These are phyloP conservation scores for Strobilomyces dryophilus DNA, from an alignment of 768 basidiomycete genomes.

Conservation along the genomic window DNA sequence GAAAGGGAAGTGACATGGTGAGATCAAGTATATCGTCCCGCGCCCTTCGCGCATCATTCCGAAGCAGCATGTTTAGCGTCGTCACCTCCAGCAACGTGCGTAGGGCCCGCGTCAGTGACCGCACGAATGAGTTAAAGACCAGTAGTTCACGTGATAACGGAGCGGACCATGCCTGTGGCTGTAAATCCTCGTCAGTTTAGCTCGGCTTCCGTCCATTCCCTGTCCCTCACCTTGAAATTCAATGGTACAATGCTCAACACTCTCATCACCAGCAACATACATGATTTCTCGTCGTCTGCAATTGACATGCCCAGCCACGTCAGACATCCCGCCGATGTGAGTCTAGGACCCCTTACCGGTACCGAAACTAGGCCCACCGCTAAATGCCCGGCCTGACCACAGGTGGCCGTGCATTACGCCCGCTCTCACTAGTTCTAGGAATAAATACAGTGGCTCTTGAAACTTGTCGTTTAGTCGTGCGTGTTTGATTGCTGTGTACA, in stretches of 20 bases:
- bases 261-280: slow-evolving; percentile 95
- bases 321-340: slow-evolving; percentile 27
- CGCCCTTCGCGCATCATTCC: slow-evolving; percentile 78
- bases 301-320: slow-evolving; percentile 15
- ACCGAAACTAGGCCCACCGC: slow-evolving; percentile 94
- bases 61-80: slow-evolving; percentile 88
- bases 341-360: slow-evolving; percentile 50
- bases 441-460: slow-evolving; percentile 93
- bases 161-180: slow-evolving; percentile 92
- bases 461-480: slow-evolving; percentile 95
- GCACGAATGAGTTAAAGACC: slow-evolving; percentile 97
- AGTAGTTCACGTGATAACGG: slow-evolving; percentile 94
- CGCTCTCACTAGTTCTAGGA: slow-evolving; percentile 93
- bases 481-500: slow-evolving; percentile 74
- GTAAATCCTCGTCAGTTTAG: slow-evolving; percentile 14
- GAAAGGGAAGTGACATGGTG: slow-evolving; percentile 89
- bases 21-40: slow-evolving; percentile 93
- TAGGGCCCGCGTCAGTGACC: slow-evolving; percentile 84
- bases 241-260: slow-evolving; percentile 93
- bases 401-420: slow-evolving; percentile 94
- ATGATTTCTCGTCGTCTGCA: slow-evolving; percentile 88
- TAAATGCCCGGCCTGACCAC: slow-evolving; percentile 85
- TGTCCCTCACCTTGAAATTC: slow-evolving; percentile 75
- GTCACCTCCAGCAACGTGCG: slow-evolving; percentile 89
- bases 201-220: background rate